These are phyloP conservation scores for Strobilomyces echinocephalus DNA, from an alignment of 768 basidiomycete species.

Conservation along the genomic window DNA sequence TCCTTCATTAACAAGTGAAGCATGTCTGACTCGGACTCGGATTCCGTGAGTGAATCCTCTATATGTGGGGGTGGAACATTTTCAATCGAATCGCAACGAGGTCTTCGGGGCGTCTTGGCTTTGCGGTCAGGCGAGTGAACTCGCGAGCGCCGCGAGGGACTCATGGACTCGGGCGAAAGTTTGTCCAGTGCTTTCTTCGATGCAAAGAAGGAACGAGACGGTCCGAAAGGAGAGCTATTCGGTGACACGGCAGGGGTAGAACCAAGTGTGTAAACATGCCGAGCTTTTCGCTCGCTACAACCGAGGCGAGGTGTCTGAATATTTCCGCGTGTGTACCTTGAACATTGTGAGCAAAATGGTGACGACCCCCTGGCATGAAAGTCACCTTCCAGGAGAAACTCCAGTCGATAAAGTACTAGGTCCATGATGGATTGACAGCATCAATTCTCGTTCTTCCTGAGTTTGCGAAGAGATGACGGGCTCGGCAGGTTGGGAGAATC, in stretches of 20 bases:
- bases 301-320: neutral
- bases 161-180: neutral
- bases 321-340: neutral
- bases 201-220: neutral
- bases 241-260: conserved; percentile 5
- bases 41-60: conserved; percentile 30
- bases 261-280: neutral
- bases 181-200: conserved; percentile 3
- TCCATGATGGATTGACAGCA: conserved; percentile 5
- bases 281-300: neutral
- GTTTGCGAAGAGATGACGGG: conserved; percentile 31
- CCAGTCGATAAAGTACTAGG: neutral
- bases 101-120: neutral
- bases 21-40: conserved; percentile 25
- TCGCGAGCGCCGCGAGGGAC: neutral
- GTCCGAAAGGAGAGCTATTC: neutral
- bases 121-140: conserved; percentile 5
- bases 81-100: conserved; percentile 4
- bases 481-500: conserved; percentile 22
- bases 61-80: conserved; percentile 3
- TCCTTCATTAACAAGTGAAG: conserved; percentile 7
- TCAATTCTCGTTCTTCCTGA: conserved; percentile 30
- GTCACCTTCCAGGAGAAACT: conserved; percentile 16
- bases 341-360: conserved; percentile 9
- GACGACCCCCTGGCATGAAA: neutral